Evolutionary conservation across 371 early-diverging fungal genomes (phyloP), one percentile per base, ranked within the genome.

Genomic region (Rhizopus stolonifer): DNA sequence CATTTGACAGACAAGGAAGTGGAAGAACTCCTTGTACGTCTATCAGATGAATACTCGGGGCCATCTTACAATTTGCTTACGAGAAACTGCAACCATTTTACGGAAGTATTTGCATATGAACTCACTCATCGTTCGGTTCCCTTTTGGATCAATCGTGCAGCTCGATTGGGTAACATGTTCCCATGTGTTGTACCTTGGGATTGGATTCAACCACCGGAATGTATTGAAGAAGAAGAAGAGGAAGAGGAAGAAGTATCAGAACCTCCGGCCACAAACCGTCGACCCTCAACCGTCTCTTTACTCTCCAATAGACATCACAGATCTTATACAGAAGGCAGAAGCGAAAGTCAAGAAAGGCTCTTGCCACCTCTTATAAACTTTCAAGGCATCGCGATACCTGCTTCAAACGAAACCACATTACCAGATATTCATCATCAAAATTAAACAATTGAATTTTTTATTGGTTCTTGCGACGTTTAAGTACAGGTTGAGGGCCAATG

Each of bases 1-100:
- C 43, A 60, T 24, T 29, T 65, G 49, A 59, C 72, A 22, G 76
- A 76, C 23, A 59, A 67, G 45, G 74, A 82, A 40, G 65, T 82
- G 36, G 69, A 70, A 17, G 66, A 68, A 17, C 23, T 71, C 17
- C 60, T 82, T 7, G 48, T 75, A 39, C 61, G 52, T 11, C 13
- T 82, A 21, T 82, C 83, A 32, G 60, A 67, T 32, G 80, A 80
- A 46, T 82, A 61, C 49, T 58, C 65, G 29, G 80, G 83, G 3
- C 69, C 79, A 23, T 73, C 74, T 2, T 82, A 82, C 33, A 71
- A 70, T 36, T 44, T 82, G 17, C 52, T 82, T n/a, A 68, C 71
- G 26, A 79, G 83, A 52, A 82, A 82, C 51, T 82, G 83, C 40
- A 82, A 82, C 39, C 80, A 82, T 57, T 82, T 80, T 56, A 71